Evolutionary conservation across 2,329 filamentous ascomycete species (phyloP), one percentile per base, ranked within the genome.

Genomic region (Hypocreales sp.): DNA sequence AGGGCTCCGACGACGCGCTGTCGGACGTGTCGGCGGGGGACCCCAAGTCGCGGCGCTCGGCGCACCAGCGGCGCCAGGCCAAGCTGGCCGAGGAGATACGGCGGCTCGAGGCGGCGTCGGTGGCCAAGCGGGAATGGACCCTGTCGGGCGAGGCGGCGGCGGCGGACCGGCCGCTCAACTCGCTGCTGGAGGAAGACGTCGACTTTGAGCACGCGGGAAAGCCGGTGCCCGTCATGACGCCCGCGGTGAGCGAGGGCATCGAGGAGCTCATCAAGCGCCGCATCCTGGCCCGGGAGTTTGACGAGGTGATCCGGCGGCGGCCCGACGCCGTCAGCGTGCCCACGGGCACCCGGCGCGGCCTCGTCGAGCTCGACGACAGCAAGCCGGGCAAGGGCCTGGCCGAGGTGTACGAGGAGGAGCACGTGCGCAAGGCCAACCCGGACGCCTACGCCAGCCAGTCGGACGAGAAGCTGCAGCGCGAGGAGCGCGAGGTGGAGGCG

Each of bases 141-240:
- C 60, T 95, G 28, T 69, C 79, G 8, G 90, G 90, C 45, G 90
- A 98, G 61, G 86, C 86, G 5, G 67, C 73, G 26, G 87, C 82
- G 2, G 64, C 64, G 1, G 82, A 90, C 39, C 71, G 90, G 20
- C 90, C 90, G 0, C 49, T 83, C 29, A 95, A 98, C 58, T 94
- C 87, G 1, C 67, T 98, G 3, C 70, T 98, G 1, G 86, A 95
- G 47, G 74, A 95, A 55, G 84, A 95, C 42, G 67, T 98, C 15
- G 87, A 95, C 38, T 98, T 95, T 46, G 90, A 98, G 55, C 75
- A 92, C 42, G 73, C 82, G 14, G 90, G 90, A 45, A 98, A 95
- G 51, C 87, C 90, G 1, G 79, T 95, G 1, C 83, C 87, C 2
- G 80, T 95, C 34, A 84, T 94, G 48, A 95, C 90, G 0, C 77